A percentile compares a stretch with the other conserved stretches of the same genome.
Evolutionary conservation across 805 yeast species (phyloP).

Genomic region (Lipomyces sp.): DNA sequence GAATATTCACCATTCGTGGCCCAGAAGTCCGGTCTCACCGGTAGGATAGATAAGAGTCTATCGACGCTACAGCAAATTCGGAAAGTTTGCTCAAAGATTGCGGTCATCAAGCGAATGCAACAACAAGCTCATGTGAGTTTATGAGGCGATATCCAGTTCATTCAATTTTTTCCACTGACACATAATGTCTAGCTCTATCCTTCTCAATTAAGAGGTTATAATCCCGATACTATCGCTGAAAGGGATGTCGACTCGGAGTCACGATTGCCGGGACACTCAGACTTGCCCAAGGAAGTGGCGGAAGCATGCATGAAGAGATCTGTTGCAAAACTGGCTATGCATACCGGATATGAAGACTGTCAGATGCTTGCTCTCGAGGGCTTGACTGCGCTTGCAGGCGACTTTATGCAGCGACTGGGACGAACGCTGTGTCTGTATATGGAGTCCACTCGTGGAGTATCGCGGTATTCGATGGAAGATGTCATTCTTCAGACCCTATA

Average conservation of each 20-base stretch:
- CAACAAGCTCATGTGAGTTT: slow-evolving; percentile 47
- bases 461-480: slow-evolving; percentile 42
- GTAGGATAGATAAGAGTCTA: slow-evolving; percentile 62
- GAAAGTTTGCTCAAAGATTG: slow-evolving; percentile 81
- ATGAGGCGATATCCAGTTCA: neutral
- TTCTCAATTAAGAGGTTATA: slow-evolving; percentile 69
- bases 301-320: slow-evolving; percentile 63
- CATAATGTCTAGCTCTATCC: slow-evolving; percentile 41
- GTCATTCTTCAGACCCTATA: slow-evolving; percentile 58
- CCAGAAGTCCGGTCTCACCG: slow-evolving; percentile 55
- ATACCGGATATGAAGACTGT: slow-evolving; percentile 84
- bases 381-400: slow-evolving; percentile 78
- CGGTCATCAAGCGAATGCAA: slow-evolving; percentile 86
- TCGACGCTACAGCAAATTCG: slow-evolving; percentile 82
- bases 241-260: slow-evolving; percentile 81
- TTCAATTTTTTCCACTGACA: no score
- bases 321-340: slow-evolving; percentile 79
- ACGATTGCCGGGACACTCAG: slow-evolving; percentile 61
- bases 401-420: slow-evolving; percentile 70
- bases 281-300: slow-evolving; percentile 57
- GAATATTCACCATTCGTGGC: slow-evolving; percentile 45
- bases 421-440: slow-evolving; percentile 65
- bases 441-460: slow-evolving; percentile 49
- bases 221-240: slow-evolving; percentile 57
- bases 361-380: slow-evolving; percentile 74